Conservation (phyloP, 2,329 filamentous ascomycete genomes). For the Cryphonectria carpinicola region DNA sequence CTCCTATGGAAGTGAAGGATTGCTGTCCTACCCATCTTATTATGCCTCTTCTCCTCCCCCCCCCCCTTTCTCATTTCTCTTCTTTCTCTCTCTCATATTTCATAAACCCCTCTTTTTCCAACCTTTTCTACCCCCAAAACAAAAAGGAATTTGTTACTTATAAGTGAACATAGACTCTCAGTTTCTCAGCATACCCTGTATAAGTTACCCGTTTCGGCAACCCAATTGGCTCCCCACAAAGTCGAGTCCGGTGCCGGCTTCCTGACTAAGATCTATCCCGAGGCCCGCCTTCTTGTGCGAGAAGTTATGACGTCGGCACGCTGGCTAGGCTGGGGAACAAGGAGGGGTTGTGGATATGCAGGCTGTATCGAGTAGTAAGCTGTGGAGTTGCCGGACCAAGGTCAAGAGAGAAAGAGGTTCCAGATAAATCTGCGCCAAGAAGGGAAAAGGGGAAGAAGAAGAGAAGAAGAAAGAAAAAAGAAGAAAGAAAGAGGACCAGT, state of each 20-base stretch:
- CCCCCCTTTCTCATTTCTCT: not conserved
- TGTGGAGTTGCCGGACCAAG: no score
- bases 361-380: not conserved
- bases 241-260: not conserved
- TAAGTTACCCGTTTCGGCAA: conserved; percentile 4
- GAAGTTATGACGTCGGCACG: not conserved
- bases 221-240: conserved; percentile 1
- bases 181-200: not conserved
- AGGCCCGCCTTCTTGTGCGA: conserved; percentile 4
- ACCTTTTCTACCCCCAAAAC: not conserved
- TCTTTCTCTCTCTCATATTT: not conserved
- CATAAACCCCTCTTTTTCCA: not conserved
- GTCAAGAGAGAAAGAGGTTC: not conserved
- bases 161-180: not conserved
- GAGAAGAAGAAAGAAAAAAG: no score
- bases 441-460: no score
- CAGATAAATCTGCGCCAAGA: not conserved
- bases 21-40: no score
- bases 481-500: no score
- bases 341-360: not conserved
- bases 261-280: not conserved
- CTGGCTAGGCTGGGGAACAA: not conserved
- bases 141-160: not conserved
- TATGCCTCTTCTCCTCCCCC: no score
- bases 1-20: no score